These are phyloP conservation scores for Abortiporus biennis DNA, from an alignment of 1,284 basidiomycete species.

Conservation along the genomic window DNA sequence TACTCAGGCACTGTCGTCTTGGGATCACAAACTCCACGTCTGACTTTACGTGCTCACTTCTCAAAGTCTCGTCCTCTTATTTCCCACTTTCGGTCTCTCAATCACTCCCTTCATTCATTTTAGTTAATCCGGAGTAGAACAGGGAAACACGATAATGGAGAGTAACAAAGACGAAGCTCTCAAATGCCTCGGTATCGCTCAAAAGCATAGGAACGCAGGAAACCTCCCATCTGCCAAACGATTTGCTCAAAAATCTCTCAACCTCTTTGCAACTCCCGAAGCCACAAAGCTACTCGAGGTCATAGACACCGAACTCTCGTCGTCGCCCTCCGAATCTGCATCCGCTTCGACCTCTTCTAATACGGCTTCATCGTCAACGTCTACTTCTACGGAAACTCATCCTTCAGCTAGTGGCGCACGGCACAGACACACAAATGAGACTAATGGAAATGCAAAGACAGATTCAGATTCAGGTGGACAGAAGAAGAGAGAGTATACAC, in stretches of 20 bases:
- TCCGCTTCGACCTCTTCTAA: constrained; percentile 26
- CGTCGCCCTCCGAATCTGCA: constrained; percentile 21
- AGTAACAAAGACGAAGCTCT: constrained; percentile 88
- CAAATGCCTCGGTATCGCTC: constrained; percentile 74
- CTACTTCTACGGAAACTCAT: constrained; percentile 52
- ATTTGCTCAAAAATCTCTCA: constrained; percentile 87
- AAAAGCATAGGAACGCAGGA: constrained; percentile 63
- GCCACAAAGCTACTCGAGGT: constrained; percentile 63
- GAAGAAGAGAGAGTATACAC: constrained; percentile 82
- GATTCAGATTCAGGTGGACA: constrained; percentile 28
- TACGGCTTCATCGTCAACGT: neutral
- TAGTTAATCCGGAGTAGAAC: no score
- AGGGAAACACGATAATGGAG: no score
- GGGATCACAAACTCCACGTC: no score
- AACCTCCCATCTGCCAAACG: constrained; percentile 79
- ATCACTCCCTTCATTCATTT: no score
- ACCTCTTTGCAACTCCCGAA: constrained; percentile 79
- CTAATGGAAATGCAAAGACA: constrained; percentile 18
- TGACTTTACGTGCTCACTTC: no score
- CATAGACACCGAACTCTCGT: constrained; percentile 46
- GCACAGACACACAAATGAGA: constrained; percentile 32
- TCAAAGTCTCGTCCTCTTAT: no score
- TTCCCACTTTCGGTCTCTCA: no score
- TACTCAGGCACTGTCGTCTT: no score
- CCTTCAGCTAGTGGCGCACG: constrained; percentile 63